A percentile compares a stretch with the other conserved stretches of the same genome.
Conservation (phyloP, 23 red algal species). For the Porphyridium purpureum region DNA sequence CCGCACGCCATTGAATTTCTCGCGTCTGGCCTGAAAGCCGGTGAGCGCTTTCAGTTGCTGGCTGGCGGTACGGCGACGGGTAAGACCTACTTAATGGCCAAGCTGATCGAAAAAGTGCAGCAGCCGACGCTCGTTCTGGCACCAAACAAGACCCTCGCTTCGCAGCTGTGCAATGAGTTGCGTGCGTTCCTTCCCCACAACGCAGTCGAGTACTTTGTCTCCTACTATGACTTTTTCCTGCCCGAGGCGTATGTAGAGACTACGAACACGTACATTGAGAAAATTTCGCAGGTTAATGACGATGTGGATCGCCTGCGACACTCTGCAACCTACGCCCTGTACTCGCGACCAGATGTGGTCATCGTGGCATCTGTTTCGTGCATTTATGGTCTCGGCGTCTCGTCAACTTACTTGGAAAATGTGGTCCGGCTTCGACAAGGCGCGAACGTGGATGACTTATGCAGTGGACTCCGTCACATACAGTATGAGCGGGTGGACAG, state of each 20-base stretch:
- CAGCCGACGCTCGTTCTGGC: conserved; percentile 60
- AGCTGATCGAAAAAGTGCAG: conserved; percentile 30
- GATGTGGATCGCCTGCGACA: conserved; percentile 73
- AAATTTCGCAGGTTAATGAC: conserved; percentile 44
- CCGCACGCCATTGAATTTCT: conserved; percentile 41
- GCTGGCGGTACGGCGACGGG: conserved; percentile 62
- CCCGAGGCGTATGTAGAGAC: conserved; percentile 62
- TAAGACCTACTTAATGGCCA: conserved; percentile 82
- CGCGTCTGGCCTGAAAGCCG: conserved; percentile 5
- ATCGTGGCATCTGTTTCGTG: conserved; percentile 69
- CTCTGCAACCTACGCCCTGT: conserved; percentile 50
- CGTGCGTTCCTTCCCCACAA: conserved; percentile 44
- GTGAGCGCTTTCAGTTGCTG: conserved; percentile 39
- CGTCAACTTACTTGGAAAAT: conserved; percentile 31
- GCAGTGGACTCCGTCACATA: too few species aligned
- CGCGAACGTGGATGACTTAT: neutral
- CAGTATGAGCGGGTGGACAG: neutral
- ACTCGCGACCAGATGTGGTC: conserved; percentile 53
- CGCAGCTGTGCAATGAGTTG: conserved; percentile 60
- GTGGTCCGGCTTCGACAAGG: too few species aligned
- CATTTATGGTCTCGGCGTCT: conserved; percentile 74
- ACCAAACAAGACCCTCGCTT: conserved; percentile 79
- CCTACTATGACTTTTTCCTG: conserved; percentile 55
- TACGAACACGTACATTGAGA: conserved; percentile 71
- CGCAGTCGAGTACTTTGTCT: conserved; percentile 67